Evolutionary conservation across 177 flowering plant genomes (phyloP).

Genomic region (Vitis hybrid): DNA sequence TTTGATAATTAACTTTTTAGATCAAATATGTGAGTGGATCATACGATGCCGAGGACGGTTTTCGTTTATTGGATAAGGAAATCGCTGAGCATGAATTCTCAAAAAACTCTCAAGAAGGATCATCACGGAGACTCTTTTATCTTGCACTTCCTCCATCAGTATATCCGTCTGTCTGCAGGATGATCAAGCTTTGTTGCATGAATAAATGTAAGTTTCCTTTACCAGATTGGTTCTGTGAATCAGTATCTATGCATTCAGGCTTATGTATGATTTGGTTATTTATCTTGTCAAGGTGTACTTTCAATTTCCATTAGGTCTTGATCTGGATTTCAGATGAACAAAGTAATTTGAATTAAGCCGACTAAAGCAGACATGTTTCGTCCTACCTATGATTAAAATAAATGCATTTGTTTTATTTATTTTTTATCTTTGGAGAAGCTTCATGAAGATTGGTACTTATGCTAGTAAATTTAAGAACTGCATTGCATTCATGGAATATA

Average conservation of each 20-base stretch:
- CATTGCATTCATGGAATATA: no score
- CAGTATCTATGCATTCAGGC: neutral
- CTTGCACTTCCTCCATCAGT: slow-evolving; percentile 99
- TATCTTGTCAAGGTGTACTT: neutral
- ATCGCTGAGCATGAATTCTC: slow-evolving; percentile 71
- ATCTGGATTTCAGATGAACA: no score
- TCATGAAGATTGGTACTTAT: no score
- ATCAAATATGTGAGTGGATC: slow-evolving; percentile 92
- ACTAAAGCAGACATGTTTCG: no score
- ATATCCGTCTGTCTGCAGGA: slow-evolving; percentile 93
- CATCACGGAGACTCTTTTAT: slow-evolving; percentile 89
- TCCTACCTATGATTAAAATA: no score
- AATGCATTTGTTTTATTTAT: no score
- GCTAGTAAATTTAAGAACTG: no score
- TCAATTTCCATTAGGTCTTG: no score
- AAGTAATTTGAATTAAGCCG: no score
- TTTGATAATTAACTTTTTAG: slow-evolving; percentile 35
- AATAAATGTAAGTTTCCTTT: slow-evolving; percentile 64
- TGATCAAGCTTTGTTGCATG: slow-evolving; percentile 77
- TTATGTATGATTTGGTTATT: neutral
- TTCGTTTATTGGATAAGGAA: slow-evolving; percentile 66
- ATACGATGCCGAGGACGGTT: slow-evolving; percentile 81
- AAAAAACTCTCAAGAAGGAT: slow-evolving; percentile 65
- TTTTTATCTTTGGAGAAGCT: no score
- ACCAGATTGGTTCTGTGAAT: neutral